Evolutionary conservation across 2,329 filamentous ascomycete genomes (phyloP), one percentile per base, ranked within the genome.

Genomic region (Colletotrichum destructivum): DNA sequence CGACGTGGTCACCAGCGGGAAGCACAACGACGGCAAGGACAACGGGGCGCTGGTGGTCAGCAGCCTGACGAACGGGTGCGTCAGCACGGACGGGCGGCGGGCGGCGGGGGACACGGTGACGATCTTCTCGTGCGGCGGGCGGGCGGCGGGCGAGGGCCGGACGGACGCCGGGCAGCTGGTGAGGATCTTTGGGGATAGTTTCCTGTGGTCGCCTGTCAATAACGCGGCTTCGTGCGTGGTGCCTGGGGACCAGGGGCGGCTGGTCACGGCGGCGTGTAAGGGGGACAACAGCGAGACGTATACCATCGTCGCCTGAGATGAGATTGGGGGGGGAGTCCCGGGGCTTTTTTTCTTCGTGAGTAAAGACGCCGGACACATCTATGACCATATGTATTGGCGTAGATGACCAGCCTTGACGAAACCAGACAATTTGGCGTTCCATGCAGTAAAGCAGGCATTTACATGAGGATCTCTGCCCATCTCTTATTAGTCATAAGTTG

Each of bases 121-220:
- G 6, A 66, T 88, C 21, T 88, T 88, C 72, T 86, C 86, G 1
- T 88, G 87, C 72, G 87, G 87, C 35, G 87, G 87, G 12, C 82
- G 86, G 46, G 86, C 86, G 18, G 86, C 83, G 52, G 86, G 86
- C 57, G 85, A 79, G 52, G 86, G 86, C 26, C 75, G 80, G 49
- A 88, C 85, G 16, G 83, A 87, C 51, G 79, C 79, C 18, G 85
- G 83, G 31, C 88, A 89, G 75, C 78, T 89, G 9, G 83, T 88
- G 72, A 84, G 84, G 2, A 88, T 87, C 69, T 80, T 79, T 26
- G 78, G 78, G 2, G 82, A 79, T 68, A 69, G 66, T 47, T 82
- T 89, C 47, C 78, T 83, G 0, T 81, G 88, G 26, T 81, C 84
- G 12, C 87, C 87, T 0, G 77, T 79, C 21, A 86, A 83, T 64